phyloP scores from a whole-genome alignment of 495 filamentous ascomycete species.

The Ascobolus immersus region DNA sequence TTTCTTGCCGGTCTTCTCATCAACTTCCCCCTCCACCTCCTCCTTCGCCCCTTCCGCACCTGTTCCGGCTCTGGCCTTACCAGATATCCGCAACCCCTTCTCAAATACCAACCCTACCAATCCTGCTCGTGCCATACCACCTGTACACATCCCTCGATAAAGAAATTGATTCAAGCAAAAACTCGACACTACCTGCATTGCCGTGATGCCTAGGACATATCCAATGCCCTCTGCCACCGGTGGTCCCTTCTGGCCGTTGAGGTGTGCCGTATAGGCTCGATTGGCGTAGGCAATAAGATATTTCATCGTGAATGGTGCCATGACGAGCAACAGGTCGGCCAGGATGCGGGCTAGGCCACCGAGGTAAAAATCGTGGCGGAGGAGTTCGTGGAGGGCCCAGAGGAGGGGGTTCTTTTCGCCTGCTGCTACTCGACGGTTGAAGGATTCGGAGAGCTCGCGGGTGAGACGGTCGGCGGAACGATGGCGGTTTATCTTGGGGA shows the following conservation, averaged over 20 bases:
- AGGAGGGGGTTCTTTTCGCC: slow-evolving; percentile 51
- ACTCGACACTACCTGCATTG: slow-evolving; percentile 50
- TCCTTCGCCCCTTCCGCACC: slow-evolving; percentile 22
- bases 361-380: slow-evolving; percentile 60
- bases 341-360: slow-evolving; percentile 53
- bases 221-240: slow-evolving; percentile 42
- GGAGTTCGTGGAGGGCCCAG: slow-evolving; percentile 67
- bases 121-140: slow-evolving; percentile 47
- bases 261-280: slow-evolving; percentile 40
- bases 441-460: slow-evolving; percentile 34
- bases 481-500: slow-evolving; percentile 66
- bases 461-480: slow-evolving; percentile 44
- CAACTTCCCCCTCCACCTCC: slow-evolving; percentile 13
- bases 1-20: slow-evolving; percentile 20
- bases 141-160: slow-evolving; percentile 55
- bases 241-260: slow-evolving; percentile 27
- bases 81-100: slow-evolving; percentile 61
- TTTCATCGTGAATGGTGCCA: slow-evolving; percentile 27
- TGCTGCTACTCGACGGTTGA: slow-evolving; percentile 35
- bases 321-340: slow-evolving; percentile 30
- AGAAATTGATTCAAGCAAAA: slow-evolving; percentile 57
- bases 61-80: slow-evolving; percentile 46
- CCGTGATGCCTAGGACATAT: slow-evolving; percentile 45
- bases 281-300: slow-evolving; percentile 53
- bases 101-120: slow-evolving; percentile 53